Conservation (phyloP, 345 rosid species). For the Cardamine resedifolia region DNA sequence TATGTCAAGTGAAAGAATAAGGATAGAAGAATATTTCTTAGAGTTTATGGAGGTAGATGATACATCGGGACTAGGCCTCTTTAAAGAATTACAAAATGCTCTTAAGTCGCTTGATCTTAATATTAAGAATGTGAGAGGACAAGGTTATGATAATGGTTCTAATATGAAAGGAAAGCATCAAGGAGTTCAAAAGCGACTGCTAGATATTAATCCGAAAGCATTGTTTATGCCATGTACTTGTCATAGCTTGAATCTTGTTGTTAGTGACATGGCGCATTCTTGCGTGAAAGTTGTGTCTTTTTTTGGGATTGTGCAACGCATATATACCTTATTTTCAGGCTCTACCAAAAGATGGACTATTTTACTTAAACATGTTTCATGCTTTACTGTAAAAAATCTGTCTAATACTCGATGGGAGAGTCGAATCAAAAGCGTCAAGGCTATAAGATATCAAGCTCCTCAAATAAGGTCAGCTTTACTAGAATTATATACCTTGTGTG, state of each 20-base stretch:
- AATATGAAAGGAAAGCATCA: slow-evolving; percentile 13
- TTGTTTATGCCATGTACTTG: slow-evolving; percentile 1
- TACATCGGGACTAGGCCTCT: neutral
- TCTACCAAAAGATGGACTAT: neutral
- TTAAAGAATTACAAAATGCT: neutral
- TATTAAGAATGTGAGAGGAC: neutral
- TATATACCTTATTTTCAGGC: neutral
- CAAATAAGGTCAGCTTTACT: neutral
- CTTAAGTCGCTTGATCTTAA: neutral
- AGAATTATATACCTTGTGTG: neutral
- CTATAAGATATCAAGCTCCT: neutral
- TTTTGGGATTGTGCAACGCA: neutral
- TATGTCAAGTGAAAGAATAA: neutral
- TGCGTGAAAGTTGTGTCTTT: neutral
- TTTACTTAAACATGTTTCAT: neutral
- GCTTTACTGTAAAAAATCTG: neutral
- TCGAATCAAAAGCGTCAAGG: neutral
- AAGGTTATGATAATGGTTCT: slow-evolving; percentile 9
- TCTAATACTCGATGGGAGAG: slow-evolving; percentile 5
- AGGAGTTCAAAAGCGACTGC: neutral
- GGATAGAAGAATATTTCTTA: neutral
- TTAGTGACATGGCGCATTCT: slow-evolving; percentile 3
- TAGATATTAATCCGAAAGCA: neutral
- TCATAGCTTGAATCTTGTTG: slow-evolving; percentile 2
- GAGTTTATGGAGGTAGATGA: neutral